These are phyloP conservation scores for Collybiopsis luxurians DNA, from an alignment of 768 basidiomycete species.

Conservation along the genomic window DNA sequence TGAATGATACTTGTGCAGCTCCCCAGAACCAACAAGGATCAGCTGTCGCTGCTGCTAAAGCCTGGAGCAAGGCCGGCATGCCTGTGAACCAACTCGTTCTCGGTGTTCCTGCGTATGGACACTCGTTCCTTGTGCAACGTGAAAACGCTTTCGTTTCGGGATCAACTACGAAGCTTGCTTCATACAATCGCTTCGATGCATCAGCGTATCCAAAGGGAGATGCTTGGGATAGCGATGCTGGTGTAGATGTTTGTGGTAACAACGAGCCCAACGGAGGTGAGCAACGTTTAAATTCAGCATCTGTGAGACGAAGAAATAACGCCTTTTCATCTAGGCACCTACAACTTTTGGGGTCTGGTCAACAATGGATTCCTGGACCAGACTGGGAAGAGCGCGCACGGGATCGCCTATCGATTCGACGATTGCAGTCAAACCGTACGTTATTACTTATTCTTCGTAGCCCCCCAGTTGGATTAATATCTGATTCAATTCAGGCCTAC, in stretches of 20 bases:
- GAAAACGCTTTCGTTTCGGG: slow-evolving; percentile 42
- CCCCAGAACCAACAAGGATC: slow-evolving; percentile 64
- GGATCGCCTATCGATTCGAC: slow-evolving; percentile 56
- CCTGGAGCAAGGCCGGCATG: slow-evolving; percentile 78
- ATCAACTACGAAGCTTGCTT: slow-evolving; percentile 33
- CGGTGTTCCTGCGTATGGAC: slow-evolving; percentile 82
- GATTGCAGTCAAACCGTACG: slow-evolving; percentile 68
- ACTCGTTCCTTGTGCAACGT: slow-evolving; percentile 60
- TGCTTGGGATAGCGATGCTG: slow-evolving; percentile 54
- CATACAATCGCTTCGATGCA: slow-evolving; percentile 54
- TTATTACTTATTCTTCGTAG: not conserved
- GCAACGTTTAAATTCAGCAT: not conserved
- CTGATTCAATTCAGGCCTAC: slow-evolving; percentile 32
- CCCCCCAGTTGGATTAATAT: not conserved
- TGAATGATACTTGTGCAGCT: slow-evolving; percentile 72
- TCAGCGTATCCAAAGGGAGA: slow-evolving; percentile 53
- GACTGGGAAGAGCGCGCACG: slow-evolving; percentile 43
- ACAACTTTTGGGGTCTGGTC: slow-evolving; percentile 68
- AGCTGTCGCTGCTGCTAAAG: slow-evolving; percentile 64
- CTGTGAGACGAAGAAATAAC: no score
- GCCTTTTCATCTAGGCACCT: slow-evolving; percentile 9
- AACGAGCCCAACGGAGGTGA: slow-evolving; percentile 45
- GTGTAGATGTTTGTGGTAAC: slow-evolving; percentile 57
- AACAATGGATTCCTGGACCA: slow-evolving; percentile 48
- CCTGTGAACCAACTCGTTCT: slow-evolving; percentile 69